Base-by-base conservation (phyloP, 441 rosid species). In the Brassica hybrid region DNA sequence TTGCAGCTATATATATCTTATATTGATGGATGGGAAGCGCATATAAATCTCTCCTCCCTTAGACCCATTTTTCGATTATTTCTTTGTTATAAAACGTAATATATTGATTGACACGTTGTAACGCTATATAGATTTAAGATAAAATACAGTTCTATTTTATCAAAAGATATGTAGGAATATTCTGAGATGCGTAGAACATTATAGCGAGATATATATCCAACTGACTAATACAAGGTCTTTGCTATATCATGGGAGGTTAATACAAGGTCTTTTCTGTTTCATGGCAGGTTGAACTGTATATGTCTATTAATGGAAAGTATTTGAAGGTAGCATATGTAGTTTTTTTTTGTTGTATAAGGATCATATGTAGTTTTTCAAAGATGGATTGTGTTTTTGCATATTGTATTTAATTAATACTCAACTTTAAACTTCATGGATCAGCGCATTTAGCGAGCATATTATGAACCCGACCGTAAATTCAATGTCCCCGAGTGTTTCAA, bases 281-380 rank as follows among this genome's bases (percentile, higher is more conserved):
- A 79, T 73, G 82, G 52, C 61, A 79, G 71, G 62, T 25, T 73
- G 67, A 67, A 73, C 78, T 27, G 5, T 78, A 25, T 32, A 48
- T 69, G 25, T 56, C 23, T 72, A 48, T 73, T 8, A 67, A 58
- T 30, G 17, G 23, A 50, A 72, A 72, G 6, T 6, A 36, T 56
- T 56, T 56, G 38, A 8, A 50, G 25, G 50, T 45, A 36, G 43
- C 3, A 36, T 8, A 36, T 36, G 61, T 65, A 41, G 34, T 56
- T 38, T 70, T 43, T 8, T 4, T 7, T 45, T 43, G 14, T 45
- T 48, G 17, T 48, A 48, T 5, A 48, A 48, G 52, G 52, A 45
- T 45, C 52, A n/a, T 48, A 43, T 4, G 52, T 43, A 3, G 52
- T 43, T 43, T 43, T 43, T 43, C 14, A 12, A 43, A 56, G 38